Evolutionary conservation across 2,329 filamentous ascomycete genomes (phyloP).

Genomic region (Dactylellina parvicollis): DNA sequence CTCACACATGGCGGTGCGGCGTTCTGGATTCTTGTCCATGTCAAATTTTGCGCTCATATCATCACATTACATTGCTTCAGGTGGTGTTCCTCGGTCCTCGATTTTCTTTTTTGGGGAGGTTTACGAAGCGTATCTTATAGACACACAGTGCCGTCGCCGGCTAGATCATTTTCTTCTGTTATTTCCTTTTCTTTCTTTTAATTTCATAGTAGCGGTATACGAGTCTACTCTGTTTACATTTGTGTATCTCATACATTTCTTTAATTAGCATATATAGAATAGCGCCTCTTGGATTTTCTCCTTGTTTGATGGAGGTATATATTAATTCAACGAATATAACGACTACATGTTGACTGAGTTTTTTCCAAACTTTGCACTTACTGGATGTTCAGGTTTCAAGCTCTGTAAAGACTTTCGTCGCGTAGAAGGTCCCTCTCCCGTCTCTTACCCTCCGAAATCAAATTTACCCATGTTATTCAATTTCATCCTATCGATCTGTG

Average conservation of each 20-base stretch:
- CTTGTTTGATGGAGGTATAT: neutral
- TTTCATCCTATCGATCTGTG: too few species aligned
- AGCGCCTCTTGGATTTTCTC: constrained; percentile 19
- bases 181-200: neutral
- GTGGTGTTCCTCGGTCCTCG: constrained; percentile 4
- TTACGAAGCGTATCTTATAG: neutral
- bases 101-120: constrained; percentile 22
- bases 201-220: constrained; percentile 40
- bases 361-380: neutral
- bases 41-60: neutral
- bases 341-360: neutral
- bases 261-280: constrained; percentile 45
- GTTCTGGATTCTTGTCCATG: constrained; percentile 43
- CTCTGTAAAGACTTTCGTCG: too few species aligned
- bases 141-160: constrained; percentile 42
- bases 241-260: constrained; percentile 32
- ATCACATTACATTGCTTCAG: constrained; percentile 1
- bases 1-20: constrained; percentile 35
- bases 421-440: too few species aligned
- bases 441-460: too few species aligned
- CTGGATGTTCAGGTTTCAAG: too few species aligned
- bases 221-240: constrained; percentile 4
- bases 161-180: constrained; percentile 18
- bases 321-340: constrained; percentile 13
- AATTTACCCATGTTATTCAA: too few species aligned